Base-by-base conservation (phyloP, 2,329 filamentous ascomycete species). In the Claviceps sorghi region DNA sequence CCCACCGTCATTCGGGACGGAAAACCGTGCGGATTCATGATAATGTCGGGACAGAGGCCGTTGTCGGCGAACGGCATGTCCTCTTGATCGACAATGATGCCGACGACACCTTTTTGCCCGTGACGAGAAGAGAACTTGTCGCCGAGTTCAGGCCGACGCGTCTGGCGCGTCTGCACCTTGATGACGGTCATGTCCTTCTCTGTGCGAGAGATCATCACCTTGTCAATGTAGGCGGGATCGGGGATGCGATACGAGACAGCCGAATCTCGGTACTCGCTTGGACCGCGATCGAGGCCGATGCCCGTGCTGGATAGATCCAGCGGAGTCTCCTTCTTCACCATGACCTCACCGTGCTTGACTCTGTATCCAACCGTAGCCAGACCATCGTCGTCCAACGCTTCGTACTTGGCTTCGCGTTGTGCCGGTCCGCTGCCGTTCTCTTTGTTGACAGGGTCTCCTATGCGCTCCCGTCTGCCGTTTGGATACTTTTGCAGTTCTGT, bases 21-120 rank as follows among this genome's bases (percentile, higher is more conserved):
- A 77, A 98, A 98, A 82, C 93, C 93, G 71, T 98, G 93, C 0
- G 94, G 93, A 73, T 98, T 98, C 93, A 98, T 98, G 79, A 98
- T 98, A 59, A 98, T 96, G 68, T 98, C 93, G 0, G 93, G 93
- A n/a, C 83, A 84, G 58, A 98, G 80, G 2, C 93, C 94, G 50
- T 78, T 74, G 68, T 98, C 93, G 38, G 86, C 86, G 71, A 98
- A 98, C 0, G 93, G 93, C 82, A 98, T 86, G 65, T 98, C 93
- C 64, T 93, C 89, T 69, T 97, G 91, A 56, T 95, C 87, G 19
- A 91, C 89, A 54, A 98, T 96, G 60, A 97, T 91, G 53, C 93
- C 93, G 1, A 95, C 89, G 21, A 97, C 93, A 72, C 93, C 93
- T 68, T 98, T 98, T 64, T 98, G 93, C 21, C 93, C 93, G 77